These are phyloP conservation scores for Eucalyptus paniculata DNA, from an alignment of 345 rosid genomes.

Conservation along the genomic window DNA sequence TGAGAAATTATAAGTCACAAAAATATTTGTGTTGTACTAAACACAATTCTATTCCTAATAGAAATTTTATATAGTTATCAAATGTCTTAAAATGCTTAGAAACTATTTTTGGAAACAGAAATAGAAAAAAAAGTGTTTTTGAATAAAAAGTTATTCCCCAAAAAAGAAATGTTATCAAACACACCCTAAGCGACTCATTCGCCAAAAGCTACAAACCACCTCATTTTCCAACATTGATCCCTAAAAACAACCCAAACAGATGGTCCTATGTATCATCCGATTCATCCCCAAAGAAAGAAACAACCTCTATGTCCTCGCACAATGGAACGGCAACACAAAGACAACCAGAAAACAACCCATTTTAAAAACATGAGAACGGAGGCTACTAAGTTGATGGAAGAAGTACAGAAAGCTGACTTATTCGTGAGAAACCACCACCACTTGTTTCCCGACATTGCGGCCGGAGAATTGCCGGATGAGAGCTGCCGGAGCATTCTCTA, in stretches of 20 bases:
- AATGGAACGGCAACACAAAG: not conserved
- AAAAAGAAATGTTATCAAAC: rapidly evolving
- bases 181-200: rapidly evolving
- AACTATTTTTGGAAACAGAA: rapidly evolving
- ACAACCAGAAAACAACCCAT: not conserved
- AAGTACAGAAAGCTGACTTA: no score
- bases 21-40: no score
- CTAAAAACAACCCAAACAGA: not conserved
- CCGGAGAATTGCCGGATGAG: no score
- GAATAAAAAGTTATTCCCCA: no score
- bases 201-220: not conserved
- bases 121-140: no score
- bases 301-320: not conserved
- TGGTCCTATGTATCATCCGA: not conserved
- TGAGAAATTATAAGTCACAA: no score
- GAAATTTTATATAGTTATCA: rapidly evolving
- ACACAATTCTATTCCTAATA: rapidly evolving
- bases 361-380: not conserved
- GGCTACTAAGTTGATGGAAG: not conserved
- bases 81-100: no score
- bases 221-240: not conserved
- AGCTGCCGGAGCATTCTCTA: no score
- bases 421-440: no score
- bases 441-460: no score
- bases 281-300: not conserved